Base-by-base conservation (phyloP, 345 rosid genomes). In the Syzygium grande region DNA sequence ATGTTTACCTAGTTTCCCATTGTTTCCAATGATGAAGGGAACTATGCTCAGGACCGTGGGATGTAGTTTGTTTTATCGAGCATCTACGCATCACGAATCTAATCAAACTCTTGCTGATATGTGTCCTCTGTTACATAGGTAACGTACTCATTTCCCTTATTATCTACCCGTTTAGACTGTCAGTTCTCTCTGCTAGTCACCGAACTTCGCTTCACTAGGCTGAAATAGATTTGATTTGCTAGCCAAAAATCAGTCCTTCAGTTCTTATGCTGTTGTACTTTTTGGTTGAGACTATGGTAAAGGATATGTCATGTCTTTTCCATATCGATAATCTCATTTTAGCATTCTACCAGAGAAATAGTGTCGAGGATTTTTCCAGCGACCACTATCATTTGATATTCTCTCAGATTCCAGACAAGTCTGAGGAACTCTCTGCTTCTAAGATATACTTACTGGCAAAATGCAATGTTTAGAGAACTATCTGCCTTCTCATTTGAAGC, bases 41-140 rank as follows among this genome's bases (percentile, higher is more conserved):
- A 46, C 84, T 94, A 83, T 97, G 98, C 89, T 52, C 93, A 13
- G 96, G 98, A 51, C 92, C 94, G 55, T 94, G 97, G 99, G 97
- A 97, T 65, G 61, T 93, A 41, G 29, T 91, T 27, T 95, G 98
- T 91, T 97, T 97, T 89, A 90, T 97, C 11, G 97, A 97, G 90
- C 95, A 95, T 88, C 89, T 96, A 19, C 95, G 99, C 79, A 86
- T 96, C 88, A 78, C 94, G 58, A 91, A 96, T 89, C 91, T 97
- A 86, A 89, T 92, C 38, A 97, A 94, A 87, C 87, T 97, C 49
- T 49, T 94, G 65, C 38, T 94, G 91, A 95, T 94, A 73, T 88
- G 92, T 59, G 91, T 88, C 86, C 97, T 96, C 86, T 94, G 94
- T 88, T 94, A 92, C 92, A 84, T 95, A 52, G 90, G 98, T 95